A percentile compares a stretch with the other conserved stretches of the same genome.
These are phyloP conservation scores for Cyberlindnera euphorbiae DNA, from an alignment of 805 yeast genomes.

Conservation along the genomic window DNA sequence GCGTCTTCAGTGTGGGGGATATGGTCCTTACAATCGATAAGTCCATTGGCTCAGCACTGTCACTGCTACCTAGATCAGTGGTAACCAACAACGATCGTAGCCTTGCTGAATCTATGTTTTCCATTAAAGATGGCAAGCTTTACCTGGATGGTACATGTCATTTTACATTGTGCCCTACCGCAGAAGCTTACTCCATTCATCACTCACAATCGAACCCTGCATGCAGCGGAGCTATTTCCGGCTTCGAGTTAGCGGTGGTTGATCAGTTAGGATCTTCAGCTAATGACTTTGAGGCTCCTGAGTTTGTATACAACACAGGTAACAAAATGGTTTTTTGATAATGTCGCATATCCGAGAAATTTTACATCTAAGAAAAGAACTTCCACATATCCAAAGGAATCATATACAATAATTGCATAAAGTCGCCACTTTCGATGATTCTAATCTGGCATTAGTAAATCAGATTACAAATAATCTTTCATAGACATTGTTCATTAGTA, in stretches of 20 bases:
- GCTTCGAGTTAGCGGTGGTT: constrained; percentile 11
- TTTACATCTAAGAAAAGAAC: no score
- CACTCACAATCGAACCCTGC: constrained; percentile 1
- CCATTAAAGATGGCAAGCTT: constrained; percentile 19
- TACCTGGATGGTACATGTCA: constrained; percentile 7
- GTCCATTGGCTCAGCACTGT: neutral
- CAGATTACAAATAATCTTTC: neutral
- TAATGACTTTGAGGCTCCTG: constrained; percentile 17
- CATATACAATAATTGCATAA: no score
- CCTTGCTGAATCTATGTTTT: constrained; percentile 10
- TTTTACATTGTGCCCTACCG: constrained; percentile 13
- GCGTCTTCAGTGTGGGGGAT: constrained; percentile 1
- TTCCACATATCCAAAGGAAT: no score
- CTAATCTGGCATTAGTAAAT: no score
- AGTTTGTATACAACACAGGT: constrained; percentile 15
- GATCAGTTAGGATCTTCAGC: constrained; percentile 12
- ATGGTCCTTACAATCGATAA: neutral
- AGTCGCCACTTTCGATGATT: no score
- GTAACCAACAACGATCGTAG: no score
- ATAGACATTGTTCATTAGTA: constrained; percentile 1
- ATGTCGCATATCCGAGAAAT: no score
- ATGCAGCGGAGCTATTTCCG: constrained; percentile 6
- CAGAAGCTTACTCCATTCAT: no score
- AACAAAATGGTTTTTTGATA: constrained; percentile 8
- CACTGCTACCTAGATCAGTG: no score